Evolutionary conservation across 139 green algal species (phyloP), one percentile per base, ranked within the genome.

Genomic region (Coelastrella sp.): DNA sequence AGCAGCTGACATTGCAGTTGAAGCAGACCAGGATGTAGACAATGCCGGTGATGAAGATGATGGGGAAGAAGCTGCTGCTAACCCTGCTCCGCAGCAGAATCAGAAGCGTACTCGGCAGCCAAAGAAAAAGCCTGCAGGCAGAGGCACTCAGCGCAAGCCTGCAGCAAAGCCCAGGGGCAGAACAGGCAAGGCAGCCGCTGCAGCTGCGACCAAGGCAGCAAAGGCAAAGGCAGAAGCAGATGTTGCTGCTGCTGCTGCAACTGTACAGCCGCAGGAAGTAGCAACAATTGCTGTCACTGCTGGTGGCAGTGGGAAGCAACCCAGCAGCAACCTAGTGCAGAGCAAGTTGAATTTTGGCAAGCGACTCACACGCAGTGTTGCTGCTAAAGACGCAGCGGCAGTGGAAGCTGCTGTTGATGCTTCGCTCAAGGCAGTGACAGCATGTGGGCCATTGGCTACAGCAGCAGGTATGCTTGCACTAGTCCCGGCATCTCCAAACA

Each of bases 271-370:
- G 77, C 11, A 65, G 8, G 8, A 5, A 32, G 77, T n/a, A 65
- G 22, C 77, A 83, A 13, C 47, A 65, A 2, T 19, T 10, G n/a
- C 58, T 19, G 59, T 54, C 3, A 20, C 32, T 32, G 8, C 5
- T 68, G 78, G 54, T 17, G 56, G 56, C 19, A 54, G 54, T 22
- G 54, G 56, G 1, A 65, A 85, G 56, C 14, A 66, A 56, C 14
- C 6, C 8, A 68, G 54, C 47, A 85, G 78, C 10, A 65, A 59
- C 54, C 16, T 80, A 19, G 54, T 88, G 16, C 83, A 87, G 32
- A 87, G 82, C 65, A 78, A 78, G 65, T 73, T 88, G 54, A 68
- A 57, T 19, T 80, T 80, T 57, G 7, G 54, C 65, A 65, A 23
- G 61, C 0, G 22, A 6, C 23, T 57, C 54, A 80, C 54, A 66